These are phyloP conservation scores for Melaleuca alternifolia DNA, from an alignment of 345 rosid species.

Conservation along the genomic window DNA sequence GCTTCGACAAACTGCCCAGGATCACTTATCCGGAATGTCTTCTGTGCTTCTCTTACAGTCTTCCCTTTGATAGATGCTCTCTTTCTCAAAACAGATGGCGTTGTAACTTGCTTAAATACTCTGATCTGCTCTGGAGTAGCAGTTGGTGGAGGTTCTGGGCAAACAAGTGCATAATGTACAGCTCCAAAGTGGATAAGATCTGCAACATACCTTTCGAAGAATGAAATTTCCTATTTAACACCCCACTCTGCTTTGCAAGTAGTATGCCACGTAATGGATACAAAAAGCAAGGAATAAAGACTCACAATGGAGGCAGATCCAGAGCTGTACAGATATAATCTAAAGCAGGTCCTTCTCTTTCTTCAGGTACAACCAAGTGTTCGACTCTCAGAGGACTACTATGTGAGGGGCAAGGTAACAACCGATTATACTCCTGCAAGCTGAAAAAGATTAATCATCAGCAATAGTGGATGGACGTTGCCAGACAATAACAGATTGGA, in stretches of 20 bases:
- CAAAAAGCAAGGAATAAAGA: background rate
- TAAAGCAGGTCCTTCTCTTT: slow-evolving; percentile 50
- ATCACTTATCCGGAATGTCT: slow-evolving; percentile 67
- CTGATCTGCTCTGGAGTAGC: slow-evolving; percentile 66
- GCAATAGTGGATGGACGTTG: background rate
- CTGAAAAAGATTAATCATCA: slow-evolving; percentile 20
- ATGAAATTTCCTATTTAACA: slow-evolving; percentile 29
- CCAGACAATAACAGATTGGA: background rate
- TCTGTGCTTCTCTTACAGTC: slow-evolving; percentile 85
- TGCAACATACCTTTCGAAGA: slow-evolving; percentile 84
- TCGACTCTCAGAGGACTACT: slow-evolving; percentile 66
- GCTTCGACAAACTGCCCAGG: slow-evolving; percentile 53
- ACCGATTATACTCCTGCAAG: slow-evolving; percentile 47
- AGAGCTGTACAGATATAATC: slow-evolving; percentile 53
- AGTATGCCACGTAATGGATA: background rate
- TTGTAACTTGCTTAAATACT: slow-evolving; percentile 54
- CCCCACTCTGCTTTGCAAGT: slow-evolving; percentile 1
- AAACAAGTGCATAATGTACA: slow-evolving; percentile 83
- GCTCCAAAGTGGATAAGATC: slow-evolving; percentile 94
- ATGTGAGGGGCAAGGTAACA: slow-evolving; percentile 65
- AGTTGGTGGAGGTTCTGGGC: slow-evolving; percentile 77
- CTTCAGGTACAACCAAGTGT: slow-evolving; percentile 70
- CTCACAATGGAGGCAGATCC: slow-evolving; percentile 85
- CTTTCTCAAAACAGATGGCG: slow-evolving; percentile 47
- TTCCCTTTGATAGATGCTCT: slow-evolving; percentile 76